Base-by-base conservation (phyloP, 768 basidiomycete species). In the Agaricus sinodeliciosus region DNA sequence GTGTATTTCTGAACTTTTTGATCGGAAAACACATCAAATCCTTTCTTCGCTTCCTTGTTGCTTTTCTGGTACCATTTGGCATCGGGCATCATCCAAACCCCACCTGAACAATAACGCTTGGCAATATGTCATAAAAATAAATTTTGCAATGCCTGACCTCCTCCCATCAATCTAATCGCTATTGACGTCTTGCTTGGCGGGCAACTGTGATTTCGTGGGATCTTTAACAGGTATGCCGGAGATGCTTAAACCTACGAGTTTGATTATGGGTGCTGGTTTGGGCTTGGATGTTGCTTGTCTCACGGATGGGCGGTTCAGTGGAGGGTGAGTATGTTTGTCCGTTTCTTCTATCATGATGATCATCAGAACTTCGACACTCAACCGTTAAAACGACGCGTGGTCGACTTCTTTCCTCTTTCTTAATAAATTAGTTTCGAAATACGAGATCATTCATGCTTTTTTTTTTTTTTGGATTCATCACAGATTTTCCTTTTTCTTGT, bases 241-340 rank as follows among this genome's bases (percentile, higher is more conserved):
- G 75, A 99, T 99, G 96, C 78, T 98, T 54, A 97, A 97, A 67
- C 94, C 94, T 22, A 98, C 95, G 28, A 91, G 90, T 73, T 67
- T 98, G 63, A 94, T 99, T 68, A 98, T 99, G 91, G 96, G 96
- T 51, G 96, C 96, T 11, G 96, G 96, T 9, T 78, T 98, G 9
- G 96, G 96, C 9, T 74, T 87, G 59, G 95, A 98, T 60, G 96
- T 98, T 45, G 95, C 95, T 36, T 97, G 92, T 68, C 69, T 99
- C 59, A 99, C 96, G 15, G 95, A 99, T 70, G 96, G 96, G 47
- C 84, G 96, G 59, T 99, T 99, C 76, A 92, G 90, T 66, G 94
- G 94, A 73, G 94, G 94, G 93, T 96, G 62, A 70, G 85, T 57
- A 51, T 43, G 37, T 35, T 48, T 57, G 36, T 41, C 39, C 44